Base-by-base conservation (phyloP, 2,329 filamentous ascomycete species). In the Xylaria digitata region DNA sequence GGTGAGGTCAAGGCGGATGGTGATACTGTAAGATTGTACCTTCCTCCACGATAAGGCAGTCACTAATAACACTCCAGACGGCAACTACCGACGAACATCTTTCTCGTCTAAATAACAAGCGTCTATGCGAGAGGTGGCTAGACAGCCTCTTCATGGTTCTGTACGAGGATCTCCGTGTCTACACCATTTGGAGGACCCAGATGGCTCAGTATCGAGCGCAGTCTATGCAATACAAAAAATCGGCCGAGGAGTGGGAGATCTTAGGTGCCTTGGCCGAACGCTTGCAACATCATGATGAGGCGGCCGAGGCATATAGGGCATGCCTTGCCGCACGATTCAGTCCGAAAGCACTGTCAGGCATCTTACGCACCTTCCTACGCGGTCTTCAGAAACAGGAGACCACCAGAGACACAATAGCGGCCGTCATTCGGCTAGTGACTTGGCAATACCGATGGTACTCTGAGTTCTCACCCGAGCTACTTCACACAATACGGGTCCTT, bases 391-490 rank as follows among this genome's bases (percentile, higher is more conserved):
- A 88, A 76, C 86, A 86, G 65, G 92, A 91, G 75, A 93, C 92
- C 80, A 94, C 92, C 3, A 85, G 93, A 68, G 92, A 94, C 67
- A 93, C 90, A 64, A 86, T 98, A 6, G 91, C 90, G 32, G 90
- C 92, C n/a, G 85, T 97, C 65, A 97, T 99, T 71, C 86, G 94
- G 59, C 84, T 99, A 48, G 93, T 98, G 40, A 96, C 95, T 13
- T 99, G 96, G 96, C 96, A 99, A 82, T 99, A 97, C 81, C 87
- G 96, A 73, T 99, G 96, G 96, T 99, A 99, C 82, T 97, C 94
- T 63, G 96, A 99, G 87, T 99, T 99, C 82, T 97, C 94, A 19
- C 96, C 96, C 0, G 90, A 94, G 71, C 86, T 99, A 49, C 87
- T 99, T 61, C 93, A 90, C 79, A 91, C 92, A 2, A 92, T 98